Evolutionary conservation across 768 basidiomycete genomes (phyloP), one percentile per base, ranked within the genome.

Genomic region (Collybiopsis luxurians): DNA sequence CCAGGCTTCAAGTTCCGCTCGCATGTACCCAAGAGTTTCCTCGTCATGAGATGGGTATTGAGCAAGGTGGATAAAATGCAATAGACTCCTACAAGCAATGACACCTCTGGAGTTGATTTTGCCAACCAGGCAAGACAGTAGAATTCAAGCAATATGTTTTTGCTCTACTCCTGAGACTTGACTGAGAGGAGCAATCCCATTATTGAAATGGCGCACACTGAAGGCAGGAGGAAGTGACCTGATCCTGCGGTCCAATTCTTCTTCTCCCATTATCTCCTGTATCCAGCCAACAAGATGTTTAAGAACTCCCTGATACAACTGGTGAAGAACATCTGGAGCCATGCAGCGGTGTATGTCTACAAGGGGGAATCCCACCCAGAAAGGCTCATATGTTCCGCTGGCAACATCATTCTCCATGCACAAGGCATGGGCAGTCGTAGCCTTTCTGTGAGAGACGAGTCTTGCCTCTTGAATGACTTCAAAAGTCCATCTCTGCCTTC

Each of bases 21-120:
- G 3, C 60, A 51, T 56, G 55, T 27, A 27, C 15, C 2, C 30
- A 27, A 30, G 48, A 19, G 53, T 55, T 3, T 11, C 39, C 5
- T 43, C 30, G 1, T 48, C 59, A 39, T 61, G 61, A 3, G 31
- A 42, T n/a, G 55, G 44, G 21, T 51, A 54, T 23, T 57, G 55
- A 1, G 56, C 59, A 50, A 58, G 38, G 30, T 56, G 23, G 13
- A 47, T 47, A 21, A 47, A 47, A 59, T 70, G 65, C 17, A 23
- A 43, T 5, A 47, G 9, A 4, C 9, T 66, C 7, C 23, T 4
- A 47, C n/a, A 21, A 12, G 46, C 46, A 12, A 4, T 26, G 19
- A 47, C 7, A 6, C 19, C 52, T 50, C 40, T 27, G 7, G n/a
- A 12, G n/a, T 21, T 5, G 5, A 26, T 47, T 23, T 30, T 30